A percentile compares a stretch with the other conserved stretches of the same genome.
phyloP scores from a whole-genome alignment of 2,329 filamentous ascomycete genomes.

The Berkeleyomyces rouxiae region DNA sequence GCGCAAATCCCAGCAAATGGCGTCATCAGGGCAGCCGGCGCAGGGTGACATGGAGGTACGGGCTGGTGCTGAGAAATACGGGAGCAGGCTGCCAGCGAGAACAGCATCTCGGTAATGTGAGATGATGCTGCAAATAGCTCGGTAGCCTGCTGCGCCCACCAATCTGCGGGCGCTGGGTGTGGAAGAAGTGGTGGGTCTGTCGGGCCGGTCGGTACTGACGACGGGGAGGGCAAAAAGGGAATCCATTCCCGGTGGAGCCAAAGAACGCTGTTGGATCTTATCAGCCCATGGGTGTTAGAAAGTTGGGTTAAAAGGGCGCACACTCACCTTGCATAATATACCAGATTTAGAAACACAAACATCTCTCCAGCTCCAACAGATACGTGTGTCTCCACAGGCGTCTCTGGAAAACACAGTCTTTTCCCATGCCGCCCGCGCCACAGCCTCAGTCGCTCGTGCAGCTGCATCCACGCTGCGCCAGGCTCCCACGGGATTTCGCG shows the following conservation, averaged over 20 bases:
- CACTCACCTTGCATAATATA: conserved; percentile 27
- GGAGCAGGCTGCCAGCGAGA: background rate
- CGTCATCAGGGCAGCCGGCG: conserved; percentile 19
- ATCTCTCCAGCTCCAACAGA: conserved; percentile 25
- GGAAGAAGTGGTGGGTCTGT: conserved; percentile 26
- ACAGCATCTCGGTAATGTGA: conserved; percentile 2
- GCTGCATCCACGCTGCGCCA: conserved; percentile 22
- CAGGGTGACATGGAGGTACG: background rate
- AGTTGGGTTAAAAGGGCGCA: background rate
- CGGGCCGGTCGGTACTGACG: conserved; percentile 23
- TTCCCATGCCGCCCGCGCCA: conserved; percentile 24
- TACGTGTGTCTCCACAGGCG: conserved; percentile 24
- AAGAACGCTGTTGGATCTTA: conserved; percentile 19
- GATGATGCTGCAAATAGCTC: conserved; percentile 21
- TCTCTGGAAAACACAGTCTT: conserved; percentile 23
- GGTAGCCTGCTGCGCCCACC: conserved; percentile 25
- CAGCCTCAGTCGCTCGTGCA: conserved; percentile 18
- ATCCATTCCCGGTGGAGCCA: conserved; percentile 29
- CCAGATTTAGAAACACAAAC: conserved; percentile 27
- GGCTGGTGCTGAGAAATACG: conserved; percentile 16
- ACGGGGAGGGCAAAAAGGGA: conserved; percentile 25
- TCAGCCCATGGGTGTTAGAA: background rate
- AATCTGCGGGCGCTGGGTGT: conserved; percentile 22
- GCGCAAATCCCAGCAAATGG: conserved; percentile 30
- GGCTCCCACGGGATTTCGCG: conserved; percentile 24